Evolutionary conservation across 202 grass and related monocot species (phyloP).

Genomic region (Sporobolus alterniflorus): DNA sequence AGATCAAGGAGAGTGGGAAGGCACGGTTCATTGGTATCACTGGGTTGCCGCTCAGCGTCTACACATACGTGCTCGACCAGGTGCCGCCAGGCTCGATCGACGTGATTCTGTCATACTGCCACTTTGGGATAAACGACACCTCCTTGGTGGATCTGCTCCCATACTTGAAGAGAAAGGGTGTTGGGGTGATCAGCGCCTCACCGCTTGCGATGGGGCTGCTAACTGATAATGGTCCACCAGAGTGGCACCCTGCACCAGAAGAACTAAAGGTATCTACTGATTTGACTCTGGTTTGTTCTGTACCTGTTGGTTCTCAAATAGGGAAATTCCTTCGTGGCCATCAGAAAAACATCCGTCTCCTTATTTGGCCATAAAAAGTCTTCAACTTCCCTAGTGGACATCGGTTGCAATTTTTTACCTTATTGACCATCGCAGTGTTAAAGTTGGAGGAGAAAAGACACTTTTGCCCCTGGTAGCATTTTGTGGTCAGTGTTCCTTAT

Average conservation of each 20-base stretch:
- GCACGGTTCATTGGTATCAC: constrained; percentile 88
- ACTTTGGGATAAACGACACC: constrained; percentile 82
- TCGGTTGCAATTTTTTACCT: too few species aligned
- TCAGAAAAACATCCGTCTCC: too few species aligned
- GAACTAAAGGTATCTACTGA: constrained; percentile 71
- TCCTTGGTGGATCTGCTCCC: constrained; percentile 73
- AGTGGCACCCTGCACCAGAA: constrained; percentile 79
- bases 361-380: too few species aligned
- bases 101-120: constrained; percentile 93
- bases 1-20: constrained; percentile 86
- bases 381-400: too few species aligned
- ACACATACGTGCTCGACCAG: constrained; percentile 67
- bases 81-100: constrained; percentile 67
- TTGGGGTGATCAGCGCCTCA: constrained; percentile 83
- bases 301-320: too few species aligned
- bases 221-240: constrained; percentile 74
- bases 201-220: constrained; percentile 92
- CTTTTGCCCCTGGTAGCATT: too few species aligned
- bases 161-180: constrained; percentile 85
- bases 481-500: too few species aligned
- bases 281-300: not conserved
- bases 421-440: too few species aligned
- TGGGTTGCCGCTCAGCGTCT: constrained; percentile 68
- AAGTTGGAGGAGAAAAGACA: too few species aligned
- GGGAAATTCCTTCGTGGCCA: too few species aligned